These are phyloP conservation scores for Fusarium staphyleae DNA, from an alignment of 2,329 filamentous ascomycete genomes.

Conservation along the genomic window DNA sequence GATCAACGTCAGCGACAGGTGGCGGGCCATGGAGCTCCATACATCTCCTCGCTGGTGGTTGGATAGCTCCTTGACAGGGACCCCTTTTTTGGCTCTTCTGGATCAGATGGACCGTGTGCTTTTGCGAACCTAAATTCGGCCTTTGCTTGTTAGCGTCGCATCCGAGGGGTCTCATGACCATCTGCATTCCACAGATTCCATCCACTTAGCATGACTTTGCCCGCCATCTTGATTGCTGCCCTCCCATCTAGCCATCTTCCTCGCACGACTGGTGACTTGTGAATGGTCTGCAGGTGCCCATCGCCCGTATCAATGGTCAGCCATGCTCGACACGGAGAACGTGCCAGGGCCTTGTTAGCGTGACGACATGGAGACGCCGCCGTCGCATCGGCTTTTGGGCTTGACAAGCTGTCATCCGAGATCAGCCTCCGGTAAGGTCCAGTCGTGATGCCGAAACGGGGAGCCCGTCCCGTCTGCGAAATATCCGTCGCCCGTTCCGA, in stretches of 20 bases:
- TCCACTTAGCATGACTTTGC: slow-evolving; percentile 34
- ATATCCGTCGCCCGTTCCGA: slow-evolving; percentile 19
- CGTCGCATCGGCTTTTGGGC: slow-evolving; percentile 27
- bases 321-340: slow-evolving; percentile 16
- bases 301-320: slow-evolving; percentile 21
- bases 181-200: slow-evolving; percentile 39
- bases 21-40: neutral
- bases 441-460: slow-evolving; percentile 17
- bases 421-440: neutral
- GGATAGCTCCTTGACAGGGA: slow-evolving; percentile 20
- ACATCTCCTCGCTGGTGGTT: slow-evolving; percentile 25
- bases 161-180: slow-evolving; percentile 43
- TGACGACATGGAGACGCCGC: slow-evolving; percentile 17
- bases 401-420: slow-evolving; percentile 14
- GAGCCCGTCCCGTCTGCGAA: slow-evolving; percentile 13
- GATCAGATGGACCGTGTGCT: slow-evolving; percentile 40
- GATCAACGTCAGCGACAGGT: slow-evolving; percentile 9
- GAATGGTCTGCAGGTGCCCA: slow-evolving; percentile 30
- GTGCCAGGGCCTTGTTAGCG: slow-evolving; percentile 23
- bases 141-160: slow-evolving; percentile 42
- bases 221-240: slow-evolving; percentile 32
- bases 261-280: slow-evolving; percentile 17
- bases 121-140: slow-evolving; percentile 43
- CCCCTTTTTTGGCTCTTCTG: slow-evolving; percentile 33
- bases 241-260: slow-evolving; percentile 31